Conservation (phyloP, 2,329 filamentous ascomycete species). For the Neopestalotiopsis sp. region DNA sequence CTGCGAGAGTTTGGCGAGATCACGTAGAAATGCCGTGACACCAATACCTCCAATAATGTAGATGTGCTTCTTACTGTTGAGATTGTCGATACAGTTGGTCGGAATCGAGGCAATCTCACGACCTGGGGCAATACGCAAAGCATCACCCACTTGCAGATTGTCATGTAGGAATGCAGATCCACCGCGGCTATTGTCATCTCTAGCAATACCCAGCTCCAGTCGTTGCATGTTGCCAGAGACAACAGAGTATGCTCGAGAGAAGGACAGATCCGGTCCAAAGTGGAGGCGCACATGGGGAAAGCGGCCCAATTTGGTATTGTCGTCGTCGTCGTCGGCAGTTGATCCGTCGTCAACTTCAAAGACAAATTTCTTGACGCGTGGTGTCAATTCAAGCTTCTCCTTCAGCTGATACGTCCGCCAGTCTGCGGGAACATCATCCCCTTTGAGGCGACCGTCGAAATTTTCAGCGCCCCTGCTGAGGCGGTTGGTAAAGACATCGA, state of each 20-base stretch:
- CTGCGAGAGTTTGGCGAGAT: constrained; percentile 27
- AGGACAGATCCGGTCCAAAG: constrained; percentile 58
- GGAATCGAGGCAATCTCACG: constrained; percentile 18
- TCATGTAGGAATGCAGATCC: constrained; percentile 65
- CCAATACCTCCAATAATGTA: constrained; percentile 38
- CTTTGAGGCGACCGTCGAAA: constrained; percentile 30
- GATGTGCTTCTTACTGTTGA: constrained; percentile 28
- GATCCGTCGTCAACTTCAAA: constrained; percentile 50
- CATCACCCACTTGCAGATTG: constrained; percentile 52
- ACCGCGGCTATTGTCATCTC: constrained; percentile 59
- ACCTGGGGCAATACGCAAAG: constrained; percentile 47
- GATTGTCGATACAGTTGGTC: constrained; percentile 13
- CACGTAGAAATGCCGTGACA: constrained; percentile 34
- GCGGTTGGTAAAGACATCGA: constrained; percentile 50
- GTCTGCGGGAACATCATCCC: constrained; percentile 31
- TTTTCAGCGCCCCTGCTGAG: constrained; percentile 50
- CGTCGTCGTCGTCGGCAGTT: constrained; percentile 34
- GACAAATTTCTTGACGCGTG: constrained; percentile 53
- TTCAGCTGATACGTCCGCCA: constrained; percentile 54
- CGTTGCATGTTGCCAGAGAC: constrained; percentile 53
- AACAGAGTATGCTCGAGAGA: constrained; percentile 61
- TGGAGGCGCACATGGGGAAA: constrained; percentile 63
- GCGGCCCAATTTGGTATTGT: constrained; percentile 36
- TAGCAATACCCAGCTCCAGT: constrained; percentile 64
- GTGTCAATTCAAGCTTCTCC: constrained; percentile 55